phyloP scores from a whole-genome alignment of 2,329 filamentous ascomycete genomes.

The Hypoxylon sp. region DNA sequence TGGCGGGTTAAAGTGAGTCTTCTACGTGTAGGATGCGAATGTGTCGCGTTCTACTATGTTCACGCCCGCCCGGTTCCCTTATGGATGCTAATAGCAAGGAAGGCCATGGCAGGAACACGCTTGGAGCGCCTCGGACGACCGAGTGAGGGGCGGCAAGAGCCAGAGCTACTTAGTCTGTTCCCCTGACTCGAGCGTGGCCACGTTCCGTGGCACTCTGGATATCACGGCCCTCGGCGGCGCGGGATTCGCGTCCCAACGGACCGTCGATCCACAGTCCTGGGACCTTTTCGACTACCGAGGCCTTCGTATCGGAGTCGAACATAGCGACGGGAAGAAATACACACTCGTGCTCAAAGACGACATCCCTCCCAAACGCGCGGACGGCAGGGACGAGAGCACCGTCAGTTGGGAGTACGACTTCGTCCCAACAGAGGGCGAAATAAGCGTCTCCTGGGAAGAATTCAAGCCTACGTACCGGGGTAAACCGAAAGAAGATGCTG shows the following conservation, averaged over 20 bases:
- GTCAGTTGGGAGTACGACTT: conserved; percentile 83
- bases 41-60: background rate
- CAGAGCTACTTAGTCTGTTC: conserved; percentile 61
- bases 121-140: conserved; percentile 80
- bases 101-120: conserved; percentile 70
- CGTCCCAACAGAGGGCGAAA: conserved; percentile 51
- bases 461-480: conserved; percentile 82
- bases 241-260: conserved; percentile 84
- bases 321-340: conserved; percentile 75
- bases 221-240: conserved; percentile 81
- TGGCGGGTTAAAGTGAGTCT: conserved; percentile 56
- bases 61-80: background rate
- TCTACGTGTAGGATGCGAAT: background rate
- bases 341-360: conserved; percentile 81
- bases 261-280: conserved; percentile 69
- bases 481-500: conserved; percentile 69
- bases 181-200: conserved; percentile 55
- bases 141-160: conserved; percentile 80
- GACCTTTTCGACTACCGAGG: conserved; percentile 74
- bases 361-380: conserved; percentile 66
- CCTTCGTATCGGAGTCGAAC: conserved; percentile 64
- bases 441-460: conserved; percentile 67
- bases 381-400: conserved; percentile 78
- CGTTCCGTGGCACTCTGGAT: conserved; percentile 79
- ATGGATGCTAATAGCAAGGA: conserved; percentile 23